phyloP scores from a whole-genome alignment of 441 rosid genomes.

The Pelargonium australe region DNA sequence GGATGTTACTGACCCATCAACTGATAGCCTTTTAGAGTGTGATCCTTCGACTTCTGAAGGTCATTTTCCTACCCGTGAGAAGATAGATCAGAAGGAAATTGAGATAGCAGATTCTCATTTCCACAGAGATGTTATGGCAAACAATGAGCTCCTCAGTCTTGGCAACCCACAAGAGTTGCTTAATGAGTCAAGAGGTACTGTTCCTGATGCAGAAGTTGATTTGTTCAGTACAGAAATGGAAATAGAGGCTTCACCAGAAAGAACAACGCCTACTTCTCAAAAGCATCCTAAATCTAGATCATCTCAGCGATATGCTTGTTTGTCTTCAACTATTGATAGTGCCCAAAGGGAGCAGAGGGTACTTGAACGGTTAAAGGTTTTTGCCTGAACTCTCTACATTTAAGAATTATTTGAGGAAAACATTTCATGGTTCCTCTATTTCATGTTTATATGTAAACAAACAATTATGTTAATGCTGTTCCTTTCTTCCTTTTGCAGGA shows the following conservation, averaged over 20 bases:
- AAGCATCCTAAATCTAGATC: conserved; percentile 36
- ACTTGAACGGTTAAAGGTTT: conserved; percentile 70
- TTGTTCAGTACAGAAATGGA: conserved; percentile 25
- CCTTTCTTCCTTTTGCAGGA: conserved; percentile 45
- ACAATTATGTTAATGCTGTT: conserved; percentile 11
- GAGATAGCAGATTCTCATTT: conserved; percentile 35
- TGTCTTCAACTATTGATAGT: conserved; percentile 52
- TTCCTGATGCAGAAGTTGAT: conserved; percentile 32
- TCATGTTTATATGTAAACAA: conserved; percentile 2
- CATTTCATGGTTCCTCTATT: conserved; percentile 13
- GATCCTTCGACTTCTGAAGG: conserved; percentile 35
- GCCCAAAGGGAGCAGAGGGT: conserved; percentile 83
- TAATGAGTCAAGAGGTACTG: conserved; percentile 30
- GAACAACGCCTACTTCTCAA: conserved; percentile 22
- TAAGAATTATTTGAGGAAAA: conserved; percentile 13
- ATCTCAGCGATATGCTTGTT: conserved; percentile 35
- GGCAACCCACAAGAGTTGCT: conserved; percentile 33
- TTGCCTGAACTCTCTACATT: conserved; percentile 18
- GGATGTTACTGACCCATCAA: conserved; percentile 32
- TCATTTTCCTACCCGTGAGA: conserved; percentile 33
- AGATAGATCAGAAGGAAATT: conserved; percentile 31
- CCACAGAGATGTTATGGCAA: conserved; percentile 30
- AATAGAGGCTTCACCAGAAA: conserved; percentile 34
- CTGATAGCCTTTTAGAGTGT: conserved; percentile 30
- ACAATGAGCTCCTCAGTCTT: conserved; percentile 27